Conservation (phyloP, 805 yeast genomes). For the Tetrapisispora pingtungensis region DNA sequence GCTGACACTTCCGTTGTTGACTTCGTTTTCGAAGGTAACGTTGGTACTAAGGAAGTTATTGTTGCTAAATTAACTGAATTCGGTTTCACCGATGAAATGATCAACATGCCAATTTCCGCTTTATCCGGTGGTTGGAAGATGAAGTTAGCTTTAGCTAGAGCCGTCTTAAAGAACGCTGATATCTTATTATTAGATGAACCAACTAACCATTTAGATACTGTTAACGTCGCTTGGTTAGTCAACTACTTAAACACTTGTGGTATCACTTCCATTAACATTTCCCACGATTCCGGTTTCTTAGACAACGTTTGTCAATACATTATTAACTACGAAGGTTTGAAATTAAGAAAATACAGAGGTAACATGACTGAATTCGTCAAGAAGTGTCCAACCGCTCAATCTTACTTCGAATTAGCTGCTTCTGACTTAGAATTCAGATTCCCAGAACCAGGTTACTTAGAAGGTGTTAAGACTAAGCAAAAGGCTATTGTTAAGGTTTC, state of each 20-base stretch:
- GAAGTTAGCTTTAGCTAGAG: slow-evolving; percentile 99
- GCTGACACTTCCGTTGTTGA: slow-evolving; percentile 92
- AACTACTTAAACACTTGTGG: slow-evolving; percentile 99
- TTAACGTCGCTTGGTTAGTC: slow-evolving; percentile 98
- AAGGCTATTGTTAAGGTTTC: slow-evolving; percentile 98
- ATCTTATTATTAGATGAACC: slow-evolving; percentile 98
- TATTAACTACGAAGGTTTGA: slow-evolving; percentile 99
- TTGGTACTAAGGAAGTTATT: slow-evolving; percentile 65
- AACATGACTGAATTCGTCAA: slow-evolving; percentile 97
- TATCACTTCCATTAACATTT: slow-evolving; percentile 94
- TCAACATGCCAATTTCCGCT: slow-evolving; percentile 85
- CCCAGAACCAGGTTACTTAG: slow-evolving; percentile 99
- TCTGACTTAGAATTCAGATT: slow-evolving; percentile 91
- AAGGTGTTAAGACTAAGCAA: slow-evolving; percentile 99
- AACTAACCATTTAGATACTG: slow-evolving; percentile 99
- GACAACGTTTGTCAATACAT: slow-evolving; percentile 96
- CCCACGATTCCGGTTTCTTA: slow-evolving; percentile 99
- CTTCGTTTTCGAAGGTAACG: slow-evolving; percentile 71
- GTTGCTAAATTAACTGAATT: slow-evolving; percentile 74
- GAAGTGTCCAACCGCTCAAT: slow-evolving; percentile 97
- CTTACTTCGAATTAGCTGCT: slow-evolving; percentile 98
- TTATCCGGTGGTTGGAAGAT: slow-evolving; percentile 99
- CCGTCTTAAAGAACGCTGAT: slow-evolving; percentile 97
- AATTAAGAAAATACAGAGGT: slow-evolving; percentile 99
- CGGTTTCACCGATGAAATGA: slow-evolving; percentile 90